phyloP scores from a whole-genome alignment of 2,329 filamentous ascomycete species.

The Stemphylium beticola region DNA sequence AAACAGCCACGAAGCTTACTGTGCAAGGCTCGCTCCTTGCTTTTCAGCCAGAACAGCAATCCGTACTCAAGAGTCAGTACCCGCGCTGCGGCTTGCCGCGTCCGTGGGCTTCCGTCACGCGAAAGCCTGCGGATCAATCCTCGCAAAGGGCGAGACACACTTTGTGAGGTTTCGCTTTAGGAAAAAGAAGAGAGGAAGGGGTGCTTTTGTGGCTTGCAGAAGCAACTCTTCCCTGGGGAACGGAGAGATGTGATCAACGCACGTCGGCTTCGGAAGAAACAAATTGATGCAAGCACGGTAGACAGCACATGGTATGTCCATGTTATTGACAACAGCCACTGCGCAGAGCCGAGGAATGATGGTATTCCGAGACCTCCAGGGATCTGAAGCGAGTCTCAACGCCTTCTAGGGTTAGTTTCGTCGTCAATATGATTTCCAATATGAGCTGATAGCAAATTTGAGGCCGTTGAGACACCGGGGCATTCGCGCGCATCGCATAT shows the following conservation, averaged over 20 bases:
- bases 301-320: conserved; percentile 7
- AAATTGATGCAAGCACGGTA: conserved; percentile 15
- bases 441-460: conserved; percentile 12
- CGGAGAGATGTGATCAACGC: conserved; percentile 13
- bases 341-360: conserved; percentile 8
- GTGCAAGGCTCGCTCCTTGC: conserved; percentile 19
- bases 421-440: conserved; percentile 8
- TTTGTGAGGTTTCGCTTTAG: not conserved
- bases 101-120: conserved; percentile 8
- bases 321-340: conserved; percentile 1
- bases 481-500: conserved; percentile 9
- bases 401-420: conserved; percentile 8
- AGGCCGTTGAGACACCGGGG: conserved; percentile 15
- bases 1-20: conserved; percentile 27
- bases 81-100: conserved; percentile 11
- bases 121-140: conserved; percentile 9
- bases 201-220: conserved; percentile 13
- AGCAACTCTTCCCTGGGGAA: conserved; percentile 8
- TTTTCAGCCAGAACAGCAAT: conserved; percentile 15
- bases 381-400: conserved; percentile 14
- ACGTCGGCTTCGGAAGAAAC: conserved; percentile 16
- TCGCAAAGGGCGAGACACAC: not conserved
- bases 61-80: conserved; percentile 13
- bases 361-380: conserved; percentile 4
- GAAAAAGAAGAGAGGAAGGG: not conserved